These are phyloP conservation scores for Pythium biforme DNA, from an alignment of 352 stramenopile species.

Conservation along the genomic window DNA sequence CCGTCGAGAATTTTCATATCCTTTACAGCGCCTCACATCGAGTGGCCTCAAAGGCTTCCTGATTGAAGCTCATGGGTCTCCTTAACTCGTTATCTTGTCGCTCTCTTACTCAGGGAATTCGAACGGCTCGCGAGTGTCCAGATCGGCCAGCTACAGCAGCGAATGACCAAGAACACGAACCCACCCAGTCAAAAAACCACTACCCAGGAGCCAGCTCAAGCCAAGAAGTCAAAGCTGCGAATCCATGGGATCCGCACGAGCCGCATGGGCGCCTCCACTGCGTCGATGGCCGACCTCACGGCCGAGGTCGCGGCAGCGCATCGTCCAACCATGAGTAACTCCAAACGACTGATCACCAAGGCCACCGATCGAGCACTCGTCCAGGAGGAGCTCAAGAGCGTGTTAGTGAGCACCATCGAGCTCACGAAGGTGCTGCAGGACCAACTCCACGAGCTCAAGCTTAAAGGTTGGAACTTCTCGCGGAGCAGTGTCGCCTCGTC, in stretches of 20 bases:
- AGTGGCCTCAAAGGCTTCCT: too few relatives aligned
- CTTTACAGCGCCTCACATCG: slow-evolving; percentile 13
- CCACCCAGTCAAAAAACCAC: background rate
- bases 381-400: slow-evolving; percentile 66
- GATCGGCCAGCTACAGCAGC: slow-evolving; percentile 44
- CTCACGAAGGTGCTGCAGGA: slow-evolving; percentile 72
- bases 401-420: slow-evolving; percentile 64
- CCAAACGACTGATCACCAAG: slow-evolving; percentile 33
- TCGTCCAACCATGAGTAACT: background rate
- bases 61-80: slow-evolving; percentile 4
- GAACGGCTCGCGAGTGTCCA: slow-evolving; percentile 62
- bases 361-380: slow-evolving; percentile 50
- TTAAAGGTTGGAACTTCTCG: slow-evolving; percentile 76
- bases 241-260: slow-evolving; percentile 29
- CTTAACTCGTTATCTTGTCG: slow-evolving; percentile 37
- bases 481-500: slow-evolving; percentile 8
- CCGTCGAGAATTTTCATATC: slow-evolving; percentile 80
- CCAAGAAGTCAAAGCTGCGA: slow-evolving; percentile 24
- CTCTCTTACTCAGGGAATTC: slow-evolving; percentile 62
- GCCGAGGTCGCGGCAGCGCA: slow-evolving; percentile 1
- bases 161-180: background rate
- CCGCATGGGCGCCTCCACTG: slow-evolving; percentile 7
- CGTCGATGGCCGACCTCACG: slow-evolving; percentile 2
- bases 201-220: background rate
- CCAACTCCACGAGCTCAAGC: slow-evolving; percentile 76